Evolutionary conservation across 176 grass and related monocot genomes (phyloP).

Genomic region (Eremochloa ophiuroides): DNA sequence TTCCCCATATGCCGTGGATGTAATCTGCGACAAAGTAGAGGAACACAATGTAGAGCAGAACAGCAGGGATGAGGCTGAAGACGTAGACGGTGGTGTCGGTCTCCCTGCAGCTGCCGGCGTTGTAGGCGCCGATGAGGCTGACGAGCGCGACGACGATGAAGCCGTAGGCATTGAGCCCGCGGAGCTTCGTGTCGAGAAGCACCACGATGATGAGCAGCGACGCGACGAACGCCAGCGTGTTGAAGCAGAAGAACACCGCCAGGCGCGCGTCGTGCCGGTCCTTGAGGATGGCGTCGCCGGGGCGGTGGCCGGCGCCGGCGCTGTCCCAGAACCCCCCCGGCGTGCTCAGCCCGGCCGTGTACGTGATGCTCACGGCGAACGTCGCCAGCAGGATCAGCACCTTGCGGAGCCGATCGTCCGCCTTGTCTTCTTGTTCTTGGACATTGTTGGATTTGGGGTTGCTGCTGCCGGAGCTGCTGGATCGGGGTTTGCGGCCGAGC

Average conservation of each 20-base stretch:
- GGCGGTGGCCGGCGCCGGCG: not conserved
- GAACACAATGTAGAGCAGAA: not conserved
- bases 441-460: rapidly evolving
- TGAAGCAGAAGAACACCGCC: not conserved
- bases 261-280: not conserved
- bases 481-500: too few species aligned
- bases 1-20: too few species aligned
- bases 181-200: not conserved
- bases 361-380: not conserved
- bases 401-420: not conserved
- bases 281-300: not conserved
- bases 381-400: not conserved
- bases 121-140: not conserved
- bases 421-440: not conserved
- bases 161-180: not conserved
- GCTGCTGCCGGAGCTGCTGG: too few species aligned
- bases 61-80: not conserved
- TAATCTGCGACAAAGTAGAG: not conserved
- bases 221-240: not conserved
- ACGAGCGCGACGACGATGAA: not conserved
- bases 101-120: not conserved
- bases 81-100: not conserved
- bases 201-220: not conserved
- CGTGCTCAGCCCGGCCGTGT: not conserved
- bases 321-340: not conserved